A percentile compares a stretch with the other conserved stretches of the same genome.
Evolutionary conservation across 192 early-diverging fungal genomes (phyloP).

Genomic region (Rhizoclosmatium globosum): DNA sequence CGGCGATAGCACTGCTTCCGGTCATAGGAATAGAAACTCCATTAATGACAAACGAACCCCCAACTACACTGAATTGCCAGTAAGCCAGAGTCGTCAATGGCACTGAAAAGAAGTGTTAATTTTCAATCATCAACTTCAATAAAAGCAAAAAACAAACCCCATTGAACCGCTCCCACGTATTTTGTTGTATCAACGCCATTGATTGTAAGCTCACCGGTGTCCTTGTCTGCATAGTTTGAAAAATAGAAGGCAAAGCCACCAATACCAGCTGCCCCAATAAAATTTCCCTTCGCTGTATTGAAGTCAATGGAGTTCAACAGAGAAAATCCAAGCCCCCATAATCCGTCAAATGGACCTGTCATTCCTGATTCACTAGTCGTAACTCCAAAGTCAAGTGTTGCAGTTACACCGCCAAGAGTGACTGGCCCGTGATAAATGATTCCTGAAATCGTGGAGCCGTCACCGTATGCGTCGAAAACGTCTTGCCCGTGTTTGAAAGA

Average conservation of each 20-base stretch:
- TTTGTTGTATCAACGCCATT: slow-evolving; percentile 61
- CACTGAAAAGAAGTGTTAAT: not conserved
- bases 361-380: slow-evolving; percentile 29
- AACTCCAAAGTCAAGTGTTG: slow-evolving; percentile 27
- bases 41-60: not conserved
- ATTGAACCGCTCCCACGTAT: slow-evolving; percentile 57
- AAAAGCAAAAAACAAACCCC: slow-evolving; percentile 21
- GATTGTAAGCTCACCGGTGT: slow-evolving; percentile 61
- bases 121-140: not conserved
- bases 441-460: slow-evolving; percentile 34
- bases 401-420: slow-evolving; percentile 29
- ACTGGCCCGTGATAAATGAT: slow-evolving; percentile 38
- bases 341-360: slow-evolving; percentile 39
- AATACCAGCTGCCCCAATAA: slow-evolving; percentile 31
- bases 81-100: not conserved
- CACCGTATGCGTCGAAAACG: slow-evolving; percentile 31
- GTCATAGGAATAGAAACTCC: not conserved
- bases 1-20: slow-evolving; percentile 39
- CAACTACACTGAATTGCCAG: slow-evolving; percentile 10
- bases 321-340: slow-evolving; percentile 49
- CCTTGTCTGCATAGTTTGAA: slow-evolving; percentile 43
- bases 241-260: slow-evolving; percentile 59
- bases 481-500: not conserved
- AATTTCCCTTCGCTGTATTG: slow-evolving; percentile 3
- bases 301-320: slow-evolving; percentile 37